A percentile compares a stretch with the other conserved stretches of the same genome.
Evolutionary conservation across 2,329 filamentous ascomycete genomes (phyloP).

Genomic region (Scleromitrula shiraiana): DNA sequence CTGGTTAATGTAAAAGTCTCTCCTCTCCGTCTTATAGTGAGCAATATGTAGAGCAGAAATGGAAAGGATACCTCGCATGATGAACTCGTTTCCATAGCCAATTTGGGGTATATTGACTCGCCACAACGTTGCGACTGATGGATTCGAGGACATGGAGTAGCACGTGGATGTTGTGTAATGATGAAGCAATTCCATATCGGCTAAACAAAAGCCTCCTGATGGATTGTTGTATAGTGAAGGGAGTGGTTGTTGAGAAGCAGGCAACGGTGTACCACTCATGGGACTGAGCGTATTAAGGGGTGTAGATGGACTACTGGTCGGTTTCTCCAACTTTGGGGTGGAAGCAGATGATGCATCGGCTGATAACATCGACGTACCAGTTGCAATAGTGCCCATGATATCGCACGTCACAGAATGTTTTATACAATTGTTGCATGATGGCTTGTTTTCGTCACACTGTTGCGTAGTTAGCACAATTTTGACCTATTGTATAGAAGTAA

Average conservation of each 20-base stretch:
- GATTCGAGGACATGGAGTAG: conserved; percentile 37
- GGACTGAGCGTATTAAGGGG: conserved; percentile 2
- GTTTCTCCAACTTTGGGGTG: background rate
- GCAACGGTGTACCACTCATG: background rate
- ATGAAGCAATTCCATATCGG: conserved; percentile 45
- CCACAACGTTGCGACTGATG: conserved; percentile 38
- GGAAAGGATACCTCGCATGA: conserved; percentile 42
- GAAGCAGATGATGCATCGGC: background rate
- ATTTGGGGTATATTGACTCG: conserved; percentile 38
- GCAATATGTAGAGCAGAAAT: conserved; percentile 43
- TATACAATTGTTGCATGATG: conserved; percentile 35
- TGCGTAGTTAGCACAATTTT: background rate
- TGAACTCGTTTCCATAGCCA: conserved; percentile 38
- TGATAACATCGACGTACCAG: background rate
- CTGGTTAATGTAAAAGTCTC: conserved; percentile 34
- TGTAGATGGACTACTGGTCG: background rate
- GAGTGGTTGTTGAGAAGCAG: background rate
- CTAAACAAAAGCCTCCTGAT: conserved; percentile 16
- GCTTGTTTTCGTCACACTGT: conserved; percentile 35
- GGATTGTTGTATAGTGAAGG: background rate
- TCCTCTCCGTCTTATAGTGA: conserved; percentile 31
- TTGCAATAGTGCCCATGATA: background rate
- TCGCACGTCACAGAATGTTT: conserved; percentile 35
- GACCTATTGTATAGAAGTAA: background rate
- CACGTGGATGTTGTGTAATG: conserved; percentile 43